Evolutionary conservation across 208 protist species (phyloP).

Genomic region (Endotrypanum monterogeii): DNA sequence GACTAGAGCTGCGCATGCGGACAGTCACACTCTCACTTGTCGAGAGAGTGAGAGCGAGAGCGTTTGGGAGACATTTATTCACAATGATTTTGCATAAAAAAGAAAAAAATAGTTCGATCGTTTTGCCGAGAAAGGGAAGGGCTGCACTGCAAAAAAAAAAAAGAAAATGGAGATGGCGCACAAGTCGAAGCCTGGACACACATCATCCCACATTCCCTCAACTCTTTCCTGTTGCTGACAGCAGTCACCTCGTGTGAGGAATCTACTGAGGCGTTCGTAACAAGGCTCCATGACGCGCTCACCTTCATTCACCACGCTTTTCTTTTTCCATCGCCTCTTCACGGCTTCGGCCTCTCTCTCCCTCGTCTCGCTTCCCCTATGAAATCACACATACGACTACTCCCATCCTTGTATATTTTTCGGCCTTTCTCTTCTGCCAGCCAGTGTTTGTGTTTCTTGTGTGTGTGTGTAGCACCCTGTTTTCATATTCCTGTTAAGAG

Average conservation of each 20-base stretch:
- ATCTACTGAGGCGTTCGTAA: not conserved
- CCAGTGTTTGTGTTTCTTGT: too few relatives aligned
- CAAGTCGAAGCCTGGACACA: not conserved
- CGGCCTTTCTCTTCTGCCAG: too few relatives aligned
- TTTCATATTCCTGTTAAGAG: too few relatives aligned
- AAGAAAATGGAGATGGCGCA: not conserved
- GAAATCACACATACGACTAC: not conserved
- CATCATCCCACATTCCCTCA: not conserved
- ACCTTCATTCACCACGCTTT: not conserved
- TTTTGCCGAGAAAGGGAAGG: not conserved
- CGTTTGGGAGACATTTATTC: not conserved
- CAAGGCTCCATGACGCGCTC: not conserved
- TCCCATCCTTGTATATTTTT: not conserved
- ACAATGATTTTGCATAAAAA: not conserved
- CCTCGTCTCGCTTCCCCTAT: not conserved
- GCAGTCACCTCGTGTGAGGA: not conserved
- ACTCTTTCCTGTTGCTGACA: not conserved
- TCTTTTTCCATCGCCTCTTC: not conserved
- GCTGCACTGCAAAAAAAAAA: not conserved
- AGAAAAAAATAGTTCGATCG: not conserved
- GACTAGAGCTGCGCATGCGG: not conserved
- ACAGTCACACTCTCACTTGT: not conserved
- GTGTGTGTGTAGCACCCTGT: too few relatives aligned
- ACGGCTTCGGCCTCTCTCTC: not conserved
- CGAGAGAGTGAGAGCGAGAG: not conserved